Conservation (phyloP, 345 rosid species). For the Eucalyptus tenuipes region DNA sequence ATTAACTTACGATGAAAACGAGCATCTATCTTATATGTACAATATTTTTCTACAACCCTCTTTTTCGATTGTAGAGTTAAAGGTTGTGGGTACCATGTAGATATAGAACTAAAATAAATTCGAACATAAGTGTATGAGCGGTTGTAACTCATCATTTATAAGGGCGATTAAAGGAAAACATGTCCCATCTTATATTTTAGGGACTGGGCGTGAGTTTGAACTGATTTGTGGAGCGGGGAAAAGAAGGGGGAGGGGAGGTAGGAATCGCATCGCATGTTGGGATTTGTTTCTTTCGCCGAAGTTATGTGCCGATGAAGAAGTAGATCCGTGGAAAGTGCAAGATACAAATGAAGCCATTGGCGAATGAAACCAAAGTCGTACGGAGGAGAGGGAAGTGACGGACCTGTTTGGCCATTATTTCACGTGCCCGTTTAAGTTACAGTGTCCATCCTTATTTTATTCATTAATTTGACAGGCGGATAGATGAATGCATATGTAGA, state of each 20-base stretch:
- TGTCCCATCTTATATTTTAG: neutral
- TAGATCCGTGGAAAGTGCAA: neutral
- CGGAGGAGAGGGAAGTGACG: neutral
- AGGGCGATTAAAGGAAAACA: neutral
- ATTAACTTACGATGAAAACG: neutral
- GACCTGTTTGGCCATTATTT: neutral
- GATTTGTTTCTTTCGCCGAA: neutral
- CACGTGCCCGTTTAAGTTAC: neutral
- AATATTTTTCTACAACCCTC: fast-evolving
- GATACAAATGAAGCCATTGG: neutral
- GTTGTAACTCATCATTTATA: neutral
- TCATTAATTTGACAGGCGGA: neutral
- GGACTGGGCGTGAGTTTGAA: neutral
- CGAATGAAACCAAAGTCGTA: neutral
- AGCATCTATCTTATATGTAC: neutral
- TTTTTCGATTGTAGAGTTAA: neutral
- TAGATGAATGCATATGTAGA: neutral
- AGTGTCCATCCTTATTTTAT: neutral
- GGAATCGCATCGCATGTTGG: neutral
- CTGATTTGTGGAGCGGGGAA: neutral
- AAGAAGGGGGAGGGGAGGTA: no score
- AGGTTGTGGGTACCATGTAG: fast-evolving
- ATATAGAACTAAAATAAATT: neutral
- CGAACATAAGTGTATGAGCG: no score
- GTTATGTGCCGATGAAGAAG: neutral